These are phyloP conservation scores for Lagenidium giganteum DNA, from an alignment of 352 stramenopile genomes.

Conservation along the genomic window DNA sequence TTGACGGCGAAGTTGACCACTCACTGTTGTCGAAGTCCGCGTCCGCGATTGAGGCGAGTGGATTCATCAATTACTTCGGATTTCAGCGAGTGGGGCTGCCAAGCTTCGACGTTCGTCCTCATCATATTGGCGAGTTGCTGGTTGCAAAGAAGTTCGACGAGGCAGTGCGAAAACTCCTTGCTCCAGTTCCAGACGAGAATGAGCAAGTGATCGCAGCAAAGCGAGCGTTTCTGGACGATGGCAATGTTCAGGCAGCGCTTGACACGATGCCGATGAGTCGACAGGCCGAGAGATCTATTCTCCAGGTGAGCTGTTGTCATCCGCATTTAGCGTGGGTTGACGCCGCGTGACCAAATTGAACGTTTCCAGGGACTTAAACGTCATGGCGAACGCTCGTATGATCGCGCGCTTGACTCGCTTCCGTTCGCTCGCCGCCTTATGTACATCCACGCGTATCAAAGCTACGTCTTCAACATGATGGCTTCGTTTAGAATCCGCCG, in stretches of 20 bases:
- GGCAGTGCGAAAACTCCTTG: slow-evolving; percentile 42
- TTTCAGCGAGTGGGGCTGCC: slow-evolving; percentile 70
- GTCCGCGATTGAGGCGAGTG: slow-evolving; percentile 23
- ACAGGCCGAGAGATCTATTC: slow-evolving; percentile 45
- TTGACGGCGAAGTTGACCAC: slow-evolving; percentile 16
- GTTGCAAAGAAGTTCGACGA: slow-evolving; percentile 55
- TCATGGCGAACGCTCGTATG: slow-evolving; percentile 36
- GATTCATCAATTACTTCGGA: slow-evolving; percentile 82
- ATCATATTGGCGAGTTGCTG: slow-evolving; percentile 72
- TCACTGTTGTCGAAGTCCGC: slow-evolving; percentile 5
- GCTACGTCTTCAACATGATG: slow-evolving; percentile 65
- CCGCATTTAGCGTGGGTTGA: neutral
- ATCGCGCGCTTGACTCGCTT: slow-evolving; percentile 45
- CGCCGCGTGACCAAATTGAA: neutral
- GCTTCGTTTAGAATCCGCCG: slow-evolving; percentile 40
- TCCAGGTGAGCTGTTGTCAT: slow-evolving; percentile 25
- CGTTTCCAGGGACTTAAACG: slow-evolving; percentile 46
- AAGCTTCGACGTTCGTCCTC: slow-evolving; percentile 30
- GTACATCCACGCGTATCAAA: slow-evolving; percentile 80
- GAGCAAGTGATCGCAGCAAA: too few species aligned
- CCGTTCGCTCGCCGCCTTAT: slow-evolving; percentile 58
- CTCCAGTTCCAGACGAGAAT: too few species aligned
- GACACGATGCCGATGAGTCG: slow-evolving; percentile 38
- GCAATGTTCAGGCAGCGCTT: slow-evolving; percentile 45
- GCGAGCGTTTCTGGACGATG: slow-evolving; percentile 31